Conservation (phyloP, 2,329 filamentous ascomycete genomes). For the Colletotrichum phormii region DNA sequence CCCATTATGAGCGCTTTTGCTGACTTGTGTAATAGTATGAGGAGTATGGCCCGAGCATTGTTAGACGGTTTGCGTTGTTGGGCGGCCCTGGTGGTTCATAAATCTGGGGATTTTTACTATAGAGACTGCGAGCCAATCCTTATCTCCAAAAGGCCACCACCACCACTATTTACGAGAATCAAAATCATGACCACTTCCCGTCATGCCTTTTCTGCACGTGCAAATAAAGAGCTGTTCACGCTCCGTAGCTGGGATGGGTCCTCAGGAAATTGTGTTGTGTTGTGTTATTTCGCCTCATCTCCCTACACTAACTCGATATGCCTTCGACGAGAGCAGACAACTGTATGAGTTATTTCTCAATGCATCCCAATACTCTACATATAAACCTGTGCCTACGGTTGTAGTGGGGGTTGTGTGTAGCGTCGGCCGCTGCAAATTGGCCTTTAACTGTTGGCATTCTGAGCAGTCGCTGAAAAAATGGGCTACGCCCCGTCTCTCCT, state of each 20-base stretch:
- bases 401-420: too few relatives aligned
- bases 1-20: not conserved
- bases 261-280: not conserved
- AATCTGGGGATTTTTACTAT: conserved; percentile 25
- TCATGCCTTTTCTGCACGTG: conserved; percentile 16
- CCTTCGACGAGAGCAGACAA: not conserved
- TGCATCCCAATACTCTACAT: too few relatives aligned
- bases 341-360: too few relatives aligned
- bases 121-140: conserved; percentile 16
- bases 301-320: not conserved
- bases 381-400: too few relatives aligned
- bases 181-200: conserved; percentile 25
- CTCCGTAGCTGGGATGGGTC: not conserved
- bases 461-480: too few relatives aligned
- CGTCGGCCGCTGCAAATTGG: too few relatives aligned
- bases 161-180: conserved; percentile 29
- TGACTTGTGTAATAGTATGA: conserved; percentile 73
- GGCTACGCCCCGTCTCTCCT: too few relatives aligned
- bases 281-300: not conserved
- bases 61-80: conserved; percentile 91
- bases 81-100: conserved; percentile 90
- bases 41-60: conserved; percentile 95
- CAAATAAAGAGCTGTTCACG: not conserved
- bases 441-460: too few relatives aligned
- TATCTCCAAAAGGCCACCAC: conserved; percentile 12